phyloP scores from a whole-genome alignment of 805 yeast species.

The Suhomyces sp. region DNA sequence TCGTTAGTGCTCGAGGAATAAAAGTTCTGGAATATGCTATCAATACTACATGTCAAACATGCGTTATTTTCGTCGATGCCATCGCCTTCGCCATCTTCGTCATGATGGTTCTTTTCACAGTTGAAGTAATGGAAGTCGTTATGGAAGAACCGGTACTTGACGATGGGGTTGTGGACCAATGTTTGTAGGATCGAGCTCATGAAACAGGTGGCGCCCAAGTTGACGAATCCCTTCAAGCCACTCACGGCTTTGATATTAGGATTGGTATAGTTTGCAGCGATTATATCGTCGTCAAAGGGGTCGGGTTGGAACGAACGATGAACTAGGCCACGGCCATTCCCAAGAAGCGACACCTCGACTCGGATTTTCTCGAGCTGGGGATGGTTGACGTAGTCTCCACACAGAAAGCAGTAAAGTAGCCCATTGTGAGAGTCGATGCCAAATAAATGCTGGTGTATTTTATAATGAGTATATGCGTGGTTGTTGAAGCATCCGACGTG shows the following conservation, averaged over 20 bases:
- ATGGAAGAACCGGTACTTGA: conserved; percentile 72
- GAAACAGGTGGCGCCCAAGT: conserved; percentile 96
- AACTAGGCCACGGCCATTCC: not conserved
- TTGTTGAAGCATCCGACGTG: conserved; percentile 66
- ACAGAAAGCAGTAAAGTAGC: conserved; percentile 73
- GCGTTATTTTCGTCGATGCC: conserved; percentile 34
- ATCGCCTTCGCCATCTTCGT: conserved; percentile 18
- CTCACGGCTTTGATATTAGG: conserved; percentile 59
- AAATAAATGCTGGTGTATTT: conserved; percentile 34
- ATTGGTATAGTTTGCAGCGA: conserved; percentile 15
- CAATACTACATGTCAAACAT: conserved; percentile 86
- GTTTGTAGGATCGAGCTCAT: conserved; percentile 93
- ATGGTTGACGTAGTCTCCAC: conserved; percentile 71
- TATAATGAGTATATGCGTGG: conserved; percentile 35
- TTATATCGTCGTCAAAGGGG: conserved; percentile 1
- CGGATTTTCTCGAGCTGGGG: conserved; percentile 56
- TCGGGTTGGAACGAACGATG: not conserved
- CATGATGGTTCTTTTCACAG: conserved; percentile 40
- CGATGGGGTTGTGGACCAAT: conserved; percentile 83
- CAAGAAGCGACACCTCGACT: conserved; percentile 11
- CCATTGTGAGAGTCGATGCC: conserved; percentile 67
- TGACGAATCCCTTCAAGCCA: conserved; percentile 87
- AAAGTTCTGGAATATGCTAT: conserved; percentile 71
- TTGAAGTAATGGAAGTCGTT: conserved; percentile 62
- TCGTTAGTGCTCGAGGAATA: conserved; percentile 60